Evolutionary conservation across 192 early-diverging fungal species (phyloP).

Genomic region (Cladochytrium replicatum): DNA sequence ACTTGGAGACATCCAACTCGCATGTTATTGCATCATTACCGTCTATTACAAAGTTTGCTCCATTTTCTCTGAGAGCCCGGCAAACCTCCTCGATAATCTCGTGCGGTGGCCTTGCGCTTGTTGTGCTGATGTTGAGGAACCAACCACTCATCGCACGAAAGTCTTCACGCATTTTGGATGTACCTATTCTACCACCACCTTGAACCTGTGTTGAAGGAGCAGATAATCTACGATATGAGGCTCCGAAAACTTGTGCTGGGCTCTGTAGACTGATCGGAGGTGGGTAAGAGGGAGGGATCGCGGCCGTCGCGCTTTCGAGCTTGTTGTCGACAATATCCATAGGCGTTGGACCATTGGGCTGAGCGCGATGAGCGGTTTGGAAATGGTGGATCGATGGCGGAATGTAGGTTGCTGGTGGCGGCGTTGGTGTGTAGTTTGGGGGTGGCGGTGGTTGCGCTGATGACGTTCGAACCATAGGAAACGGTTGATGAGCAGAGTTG

Average conservation of each 20-base stretch:
- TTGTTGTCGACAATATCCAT: too few relatives aligned
- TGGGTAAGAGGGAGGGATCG: too few relatives aligned
- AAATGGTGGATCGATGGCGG: too few relatives aligned
- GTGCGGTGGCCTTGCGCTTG: constrained; percentile 20
- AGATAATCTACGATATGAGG: neutral
- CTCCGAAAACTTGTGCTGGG: neutral
- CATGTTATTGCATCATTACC: constrained; percentile 10
- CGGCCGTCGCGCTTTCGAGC: too few relatives aligned
- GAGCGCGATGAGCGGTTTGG: too few relatives aligned
- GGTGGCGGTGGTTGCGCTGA: too few relatives aligned
- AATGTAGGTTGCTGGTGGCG: too few relatives aligned
- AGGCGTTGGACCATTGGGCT: too few relatives aligned
- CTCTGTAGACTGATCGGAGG: too few relatives aligned
- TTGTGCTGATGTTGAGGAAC: constrained; percentile 40
- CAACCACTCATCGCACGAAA: constrained; percentile 29
- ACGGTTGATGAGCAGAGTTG: too few relatives aligned
- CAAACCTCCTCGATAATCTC: constrained; percentile 24
- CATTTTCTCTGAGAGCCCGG: constrained; percentile 9
- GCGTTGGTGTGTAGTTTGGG: too few relatives aligned
- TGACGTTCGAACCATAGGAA: too few relatives aligned
- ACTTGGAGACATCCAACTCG: constrained; percentile 16
- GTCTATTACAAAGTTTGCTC: constrained; percentile 4
- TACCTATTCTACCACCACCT: neutral
- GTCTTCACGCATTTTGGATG: constrained; percentile 18
- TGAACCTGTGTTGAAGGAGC: neutral